phyloP scores from a whole-genome alignment of 495 filamentous ascomycete species.

The Cetradonia linearis region DNA sequence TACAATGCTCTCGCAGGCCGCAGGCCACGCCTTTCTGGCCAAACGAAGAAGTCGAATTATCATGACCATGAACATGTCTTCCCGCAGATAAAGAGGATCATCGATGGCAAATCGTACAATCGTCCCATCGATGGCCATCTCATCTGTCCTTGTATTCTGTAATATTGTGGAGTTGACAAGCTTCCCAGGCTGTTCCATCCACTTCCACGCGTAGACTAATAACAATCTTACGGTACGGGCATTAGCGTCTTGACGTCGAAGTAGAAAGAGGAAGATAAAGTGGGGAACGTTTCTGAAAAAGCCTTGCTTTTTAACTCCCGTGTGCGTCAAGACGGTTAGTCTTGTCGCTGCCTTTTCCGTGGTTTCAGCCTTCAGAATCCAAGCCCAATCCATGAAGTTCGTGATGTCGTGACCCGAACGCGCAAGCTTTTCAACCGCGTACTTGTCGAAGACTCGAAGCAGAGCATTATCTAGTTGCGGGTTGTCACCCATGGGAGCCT shows the following conservation, averaged over 20 bases:
- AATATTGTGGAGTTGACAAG: not conserved
- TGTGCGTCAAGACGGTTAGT: conserved; percentile 33
- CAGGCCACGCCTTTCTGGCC: conserved; percentile 47
- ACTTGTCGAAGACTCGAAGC: conserved; percentile 30
- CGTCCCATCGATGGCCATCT: not conserved
- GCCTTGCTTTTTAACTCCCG: conserved; percentile 10
- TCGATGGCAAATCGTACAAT: not conserved
- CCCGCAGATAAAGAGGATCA: not conserved
- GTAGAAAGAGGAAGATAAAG: conserved; percentile 42
- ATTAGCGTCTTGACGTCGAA: conserved; percentile 37
- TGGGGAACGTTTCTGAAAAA: conserved; percentile 29
- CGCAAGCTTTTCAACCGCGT: conserved; percentile 30
- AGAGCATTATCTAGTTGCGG: conserved; percentile 27
- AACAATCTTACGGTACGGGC: conserved; percentile 31
- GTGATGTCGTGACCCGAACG: conserved; percentile 32
- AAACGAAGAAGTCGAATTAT: conserved; percentile 49
- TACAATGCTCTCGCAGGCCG: conserved; percentile 40
- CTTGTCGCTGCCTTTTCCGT: conserved; percentile 34
- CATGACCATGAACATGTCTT: conserved; percentile 31
- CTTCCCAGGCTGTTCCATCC: conserved; percentile 6
- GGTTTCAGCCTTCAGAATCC: conserved; percentile 42
- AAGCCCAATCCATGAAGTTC: conserved; percentile 51
- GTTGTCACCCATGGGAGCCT: not conserved
- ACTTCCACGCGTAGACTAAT: conserved; percentile 17
- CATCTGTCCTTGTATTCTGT: conserved; percentile 16